A percentile compares a stretch with the other conserved stretches of the same genome.
Evolutionary conservation across 495 filamentous ascomycete genomes (phyloP).

Genomic region (Entonaema liquescens): DNA sequence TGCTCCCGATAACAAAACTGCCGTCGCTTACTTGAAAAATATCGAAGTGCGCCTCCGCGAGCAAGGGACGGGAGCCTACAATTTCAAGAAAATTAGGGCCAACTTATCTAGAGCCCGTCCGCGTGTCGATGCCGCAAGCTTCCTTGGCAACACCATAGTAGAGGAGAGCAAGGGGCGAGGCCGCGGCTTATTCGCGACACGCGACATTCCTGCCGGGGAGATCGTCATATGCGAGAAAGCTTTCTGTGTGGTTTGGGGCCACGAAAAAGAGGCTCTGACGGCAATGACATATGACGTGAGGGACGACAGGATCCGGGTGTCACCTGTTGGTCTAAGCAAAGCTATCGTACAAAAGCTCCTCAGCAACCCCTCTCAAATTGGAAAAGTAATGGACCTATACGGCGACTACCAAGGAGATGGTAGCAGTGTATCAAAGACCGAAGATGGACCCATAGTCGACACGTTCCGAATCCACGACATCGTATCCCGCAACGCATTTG

Average conservation of each 20-base stretch:
- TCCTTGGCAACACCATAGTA: constrained; percentile 37
- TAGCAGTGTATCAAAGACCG: neutral
- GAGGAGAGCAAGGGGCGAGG: constrained; percentile 31
- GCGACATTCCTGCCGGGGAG: constrained; percentile 57
- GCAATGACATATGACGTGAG: constrained; percentile 43
- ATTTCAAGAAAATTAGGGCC: constrained; percentile 49
- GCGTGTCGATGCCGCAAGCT: constrained; percentile 45
- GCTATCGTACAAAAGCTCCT: constrained; percentile 53
- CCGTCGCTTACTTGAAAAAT: constrained; percentile 35
- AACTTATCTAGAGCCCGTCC: constrained; percentile 39
- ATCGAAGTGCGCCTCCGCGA: constrained; percentile 41
- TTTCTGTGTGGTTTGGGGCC: constrained; percentile 47
- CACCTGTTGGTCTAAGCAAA: constrained; percentile 49
- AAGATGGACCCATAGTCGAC: constrained; percentile 46
- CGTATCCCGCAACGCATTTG: constrained; percentile 50
- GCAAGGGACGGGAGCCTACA: constrained; percentile 50
- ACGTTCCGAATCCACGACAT: constrained; percentile 51
- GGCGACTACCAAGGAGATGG: constrained; percentile 47
- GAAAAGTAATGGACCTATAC: constrained; percentile 51
- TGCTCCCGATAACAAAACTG: constrained; percentile 42
- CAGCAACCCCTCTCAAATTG: constrained; percentile 52
- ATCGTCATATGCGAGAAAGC: constrained; percentile 64
- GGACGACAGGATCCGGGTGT: constrained; percentile 40
- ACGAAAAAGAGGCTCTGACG: constrained; percentile 28
- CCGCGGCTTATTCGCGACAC: constrained; percentile 57